Evolutionary conservation across 306 rosid species (phyloP).

Genomic region (Quercus rubra): DNA sequence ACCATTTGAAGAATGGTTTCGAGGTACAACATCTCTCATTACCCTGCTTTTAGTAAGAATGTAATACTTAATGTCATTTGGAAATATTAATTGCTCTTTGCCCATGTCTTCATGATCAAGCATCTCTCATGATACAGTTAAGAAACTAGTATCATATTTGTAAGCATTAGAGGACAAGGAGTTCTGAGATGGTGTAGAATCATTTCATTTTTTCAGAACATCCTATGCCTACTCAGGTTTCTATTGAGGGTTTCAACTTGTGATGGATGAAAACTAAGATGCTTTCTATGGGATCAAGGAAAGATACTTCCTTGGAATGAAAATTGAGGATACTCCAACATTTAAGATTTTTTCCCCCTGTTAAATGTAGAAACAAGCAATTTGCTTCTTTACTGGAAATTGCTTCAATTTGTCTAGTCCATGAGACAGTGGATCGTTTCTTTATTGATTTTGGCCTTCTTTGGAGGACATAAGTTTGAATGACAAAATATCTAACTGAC

Average conservation of each 20-base stretch:
- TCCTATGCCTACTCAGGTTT: neutral
- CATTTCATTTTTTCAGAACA: neutral
- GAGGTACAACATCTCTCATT: conserved; percentile 48
- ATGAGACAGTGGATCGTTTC: neutral
- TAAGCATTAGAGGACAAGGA: neutral
- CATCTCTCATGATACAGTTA: neutral
- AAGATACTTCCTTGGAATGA: neutral
- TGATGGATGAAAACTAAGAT: neutral
- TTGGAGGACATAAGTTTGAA: neutral
- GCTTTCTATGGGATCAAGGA: neutral
- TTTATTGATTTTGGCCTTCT: neutral
- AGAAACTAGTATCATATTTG: neutral
- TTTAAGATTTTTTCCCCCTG: neutral
- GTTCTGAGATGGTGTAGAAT: neutral
- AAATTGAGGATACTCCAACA: neutral
- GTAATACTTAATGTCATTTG: neutral
- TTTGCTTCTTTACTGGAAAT: neutral
- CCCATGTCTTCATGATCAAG: neutral
- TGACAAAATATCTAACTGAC: neutral
- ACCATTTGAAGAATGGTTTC: conserved; percentile 61
- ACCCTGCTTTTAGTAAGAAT: neutral
- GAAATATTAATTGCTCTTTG: neutral
- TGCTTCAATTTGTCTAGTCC: neutral
- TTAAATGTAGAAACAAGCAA: neutral
- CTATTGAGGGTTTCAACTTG: no score